These are phyloP conservation scores for Colletotrichum magnum DNA, from an alignment of 2,329 filamentous ascomycete genomes.

Conservation along the genomic window DNA sequence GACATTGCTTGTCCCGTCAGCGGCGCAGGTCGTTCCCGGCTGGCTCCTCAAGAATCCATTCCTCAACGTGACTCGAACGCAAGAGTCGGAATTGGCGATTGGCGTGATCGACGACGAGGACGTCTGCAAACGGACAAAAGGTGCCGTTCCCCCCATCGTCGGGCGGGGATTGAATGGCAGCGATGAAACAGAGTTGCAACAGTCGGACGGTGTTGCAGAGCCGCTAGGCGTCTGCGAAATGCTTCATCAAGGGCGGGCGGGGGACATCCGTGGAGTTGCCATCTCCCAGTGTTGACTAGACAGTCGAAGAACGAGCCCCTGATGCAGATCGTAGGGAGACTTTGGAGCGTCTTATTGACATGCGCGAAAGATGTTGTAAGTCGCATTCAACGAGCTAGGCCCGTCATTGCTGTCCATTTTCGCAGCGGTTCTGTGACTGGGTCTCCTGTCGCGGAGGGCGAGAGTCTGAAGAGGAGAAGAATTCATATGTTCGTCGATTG, in stretches of 20 bases:
- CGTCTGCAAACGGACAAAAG: conserved; percentile 10
- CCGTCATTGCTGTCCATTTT: too few species aligned
- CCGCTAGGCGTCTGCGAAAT: neutral
- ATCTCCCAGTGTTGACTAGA: too few species aligned
- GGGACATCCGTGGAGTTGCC: too few species aligned
- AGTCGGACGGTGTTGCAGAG: conserved; percentile 1
- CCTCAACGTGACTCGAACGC: neutral
- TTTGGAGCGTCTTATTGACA: too few species aligned
- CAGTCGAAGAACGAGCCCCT: too few species aligned
- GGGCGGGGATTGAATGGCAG: conserved; percentile 7
- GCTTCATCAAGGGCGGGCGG: neutral
- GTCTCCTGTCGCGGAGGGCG: too few species aligned
- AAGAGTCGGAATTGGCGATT: neutral
- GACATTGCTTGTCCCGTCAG: conserved; percentile 16
- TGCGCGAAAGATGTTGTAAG: too few species aligned
- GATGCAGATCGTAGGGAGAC: too few species aligned
- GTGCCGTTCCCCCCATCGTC: neutral
- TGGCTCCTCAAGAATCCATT: conserved; percentile 5
- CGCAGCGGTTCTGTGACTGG: too few species aligned
- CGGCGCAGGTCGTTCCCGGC: conserved; percentile 5
- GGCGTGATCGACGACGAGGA: conserved; percentile 1
- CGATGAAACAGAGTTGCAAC: conserved; percentile 30
- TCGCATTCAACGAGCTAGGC: too few species aligned
- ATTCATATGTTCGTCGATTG: too few species aligned
- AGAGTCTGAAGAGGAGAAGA: too few species aligned